phyloP scores from a whole-genome alignment of 306 rosid genomes.

The Acacia melanoxylon region DNA sequence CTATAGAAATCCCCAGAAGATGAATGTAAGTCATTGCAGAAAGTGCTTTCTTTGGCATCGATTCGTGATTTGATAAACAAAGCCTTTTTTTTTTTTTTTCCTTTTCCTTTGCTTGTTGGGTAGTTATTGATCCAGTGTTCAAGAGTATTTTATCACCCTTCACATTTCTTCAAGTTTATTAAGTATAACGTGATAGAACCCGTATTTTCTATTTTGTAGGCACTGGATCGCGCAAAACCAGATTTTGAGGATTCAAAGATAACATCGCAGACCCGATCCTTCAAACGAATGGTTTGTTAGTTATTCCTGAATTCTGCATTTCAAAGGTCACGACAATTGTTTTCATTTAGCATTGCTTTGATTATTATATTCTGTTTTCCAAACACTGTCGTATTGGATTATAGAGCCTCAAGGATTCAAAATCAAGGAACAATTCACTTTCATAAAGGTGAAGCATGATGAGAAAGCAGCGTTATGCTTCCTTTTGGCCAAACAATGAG shows the following conservation, averaged over 20 bases:
- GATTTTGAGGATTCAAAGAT: conserved; percentile 52
- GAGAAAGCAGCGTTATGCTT: conserved; percentile 33
- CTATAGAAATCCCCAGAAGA: not conserved
- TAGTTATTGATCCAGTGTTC: conserved; percentile 1
- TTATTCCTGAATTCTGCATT: conserved; percentile 22
- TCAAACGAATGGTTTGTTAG: conserved; percentile 82
- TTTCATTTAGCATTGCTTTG: conserved; percentile 22
- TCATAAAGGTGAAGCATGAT: conserved; percentile 36
- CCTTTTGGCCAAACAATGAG: conserved; percentile 21
- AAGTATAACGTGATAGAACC: not conserved
- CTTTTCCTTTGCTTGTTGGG: not conserved
- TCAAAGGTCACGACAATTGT: conserved; percentile 14
- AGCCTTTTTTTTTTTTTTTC: not conserved
- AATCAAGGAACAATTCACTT: conserved; percentile 38
- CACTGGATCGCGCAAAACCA: conserved; percentile 88
- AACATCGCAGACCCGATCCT: conserved; percentile 57
- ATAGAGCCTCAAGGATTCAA: conserved; percentile 69
- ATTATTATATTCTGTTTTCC: conserved; percentile 9
- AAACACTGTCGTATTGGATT: conserved; percentile 24
- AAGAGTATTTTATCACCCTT: not conserved
- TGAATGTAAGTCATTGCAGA: conserved; percentile 15
- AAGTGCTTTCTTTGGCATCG: conserved; percentile 12
- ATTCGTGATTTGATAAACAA: conserved; percentile 14
- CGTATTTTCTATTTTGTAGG: conserved; percentile 43
- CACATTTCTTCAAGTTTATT: not conserved